A percentile compares a stretch with the other conserved stretches of the same genome.
phyloP scores from a whole-genome alignment of 768 basidiomycete species.

The Trichaptum fuscoviolaceum region DNA sequence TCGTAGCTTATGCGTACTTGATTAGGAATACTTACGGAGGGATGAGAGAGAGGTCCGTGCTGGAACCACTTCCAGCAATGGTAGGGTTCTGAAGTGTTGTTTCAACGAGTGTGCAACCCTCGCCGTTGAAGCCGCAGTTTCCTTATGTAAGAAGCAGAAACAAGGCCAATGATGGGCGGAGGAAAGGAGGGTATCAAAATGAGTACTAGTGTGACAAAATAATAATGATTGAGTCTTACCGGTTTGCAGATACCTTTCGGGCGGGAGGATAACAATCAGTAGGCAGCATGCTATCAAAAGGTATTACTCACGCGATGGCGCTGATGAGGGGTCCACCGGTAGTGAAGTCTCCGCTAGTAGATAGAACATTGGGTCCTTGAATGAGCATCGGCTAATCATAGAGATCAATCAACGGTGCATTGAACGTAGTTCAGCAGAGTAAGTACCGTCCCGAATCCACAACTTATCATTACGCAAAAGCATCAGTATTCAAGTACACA shows the following conservation, averaged over 20 bases:
- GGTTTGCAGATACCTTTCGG: constrained; percentile 9
- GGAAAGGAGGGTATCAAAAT: not conserved
- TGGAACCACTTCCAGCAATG: constrained; percentile 28
- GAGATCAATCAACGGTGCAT: not conserved
- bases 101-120: constrained; percentile 31
- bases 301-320: constrained; percentile 33
- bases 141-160: constrained; percentile 14
- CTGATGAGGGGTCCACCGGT: constrained; percentile 23
- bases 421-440: constrained; percentile 1
- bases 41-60: constrained; percentile 30
- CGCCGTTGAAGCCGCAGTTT: constrained; percentile 30
- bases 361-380: constrained; percentile 23
- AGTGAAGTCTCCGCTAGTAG: constrained; percentile 25
- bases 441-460: constrained; percentile 28
- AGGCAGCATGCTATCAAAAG: too few species aligned
- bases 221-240: not conserved
- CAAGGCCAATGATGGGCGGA: not conserved
- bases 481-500: not conserved
- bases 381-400: constrained; percentile 23
- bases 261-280: too few species aligned
- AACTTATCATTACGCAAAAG: constrained; percentile 17
- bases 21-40: constrained; percentile 23
- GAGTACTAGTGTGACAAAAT: too few species aligned
- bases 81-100: constrained; percentile 29
- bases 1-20: too few species aligned